Percentiles rank a stretch among this genome's conserved stretches.
Conservation (phyloP, 2,329 filamentous ascomycete species). For the Huntiella decipiens region DNA sequence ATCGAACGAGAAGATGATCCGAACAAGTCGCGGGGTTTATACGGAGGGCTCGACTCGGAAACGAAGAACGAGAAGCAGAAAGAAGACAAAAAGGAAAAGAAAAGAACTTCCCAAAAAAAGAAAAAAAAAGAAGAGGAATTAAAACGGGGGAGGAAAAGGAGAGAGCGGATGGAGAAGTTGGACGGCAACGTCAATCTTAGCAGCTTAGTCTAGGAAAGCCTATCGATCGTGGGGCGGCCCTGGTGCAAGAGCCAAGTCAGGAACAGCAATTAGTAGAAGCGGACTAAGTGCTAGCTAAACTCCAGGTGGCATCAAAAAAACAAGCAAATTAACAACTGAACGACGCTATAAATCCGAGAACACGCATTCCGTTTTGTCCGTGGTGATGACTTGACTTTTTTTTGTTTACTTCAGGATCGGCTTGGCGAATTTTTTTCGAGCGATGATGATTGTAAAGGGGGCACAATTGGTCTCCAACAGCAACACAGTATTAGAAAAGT, state of each 20-base stretch:
- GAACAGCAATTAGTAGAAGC: not conserved
- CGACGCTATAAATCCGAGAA: not conserved
- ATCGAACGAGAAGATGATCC: not conserved
- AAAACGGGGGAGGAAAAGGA: constrained; percentile 3
- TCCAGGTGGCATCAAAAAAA: not conserved
- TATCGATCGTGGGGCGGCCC: not conserved
- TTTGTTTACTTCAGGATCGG: no score
- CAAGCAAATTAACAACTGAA: not conserved
- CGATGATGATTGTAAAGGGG: no score
- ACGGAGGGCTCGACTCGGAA: not conserved
- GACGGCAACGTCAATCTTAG: not conserved
- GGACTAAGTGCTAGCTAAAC: no score
- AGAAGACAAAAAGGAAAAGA: constrained; percentile 6
- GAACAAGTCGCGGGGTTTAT: constrained; percentile 2
- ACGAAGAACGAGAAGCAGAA: constrained; percentile 7
- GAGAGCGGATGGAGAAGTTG: not conserved
- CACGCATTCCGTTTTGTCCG: no score
- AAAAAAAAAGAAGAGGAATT: constrained; percentile 7
- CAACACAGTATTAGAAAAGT: no score
- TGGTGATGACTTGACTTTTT: no score
- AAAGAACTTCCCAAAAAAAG: constrained; percentile 2
- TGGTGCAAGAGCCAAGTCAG: constrained; percentile 1
- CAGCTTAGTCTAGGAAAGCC: not conserved
- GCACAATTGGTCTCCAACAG: no score
- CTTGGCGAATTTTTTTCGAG: no score